A percentile compares a stretch with the other conserved stretches of the same genome.
Evolutionary conservation across 2,329 filamentous ascomycete genomes (phyloP).

Genomic region (Xylariaceae sp.): DNA sequence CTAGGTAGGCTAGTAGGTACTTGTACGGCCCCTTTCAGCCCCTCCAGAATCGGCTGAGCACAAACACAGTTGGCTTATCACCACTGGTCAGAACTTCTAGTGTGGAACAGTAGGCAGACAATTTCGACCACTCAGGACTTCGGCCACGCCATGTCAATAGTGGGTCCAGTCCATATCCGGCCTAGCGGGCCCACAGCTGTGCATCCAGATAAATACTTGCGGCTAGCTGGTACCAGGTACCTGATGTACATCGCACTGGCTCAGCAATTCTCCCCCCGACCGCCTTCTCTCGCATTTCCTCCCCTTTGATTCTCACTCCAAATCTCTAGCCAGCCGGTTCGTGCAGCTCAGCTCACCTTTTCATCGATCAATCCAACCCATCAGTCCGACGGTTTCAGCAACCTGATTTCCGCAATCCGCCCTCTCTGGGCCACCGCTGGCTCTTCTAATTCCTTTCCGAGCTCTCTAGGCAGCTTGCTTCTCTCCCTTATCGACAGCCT

Average conservation of each 20-base stretch:
- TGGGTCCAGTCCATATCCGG: slow-evolving; percentile 10
- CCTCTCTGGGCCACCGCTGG: slow-evolving; percentile 28
- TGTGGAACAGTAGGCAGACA: background rate
- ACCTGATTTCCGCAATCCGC: slow-evolving; percentile 15
- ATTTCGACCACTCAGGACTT: slow-evolving; percentile 12
- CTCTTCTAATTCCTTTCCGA: slow-evolving; percentile 20
- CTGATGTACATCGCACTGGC: background rate
- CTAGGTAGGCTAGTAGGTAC: background rate
- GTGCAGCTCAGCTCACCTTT: slow-evolving; percentile 26
- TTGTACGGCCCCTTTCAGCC: slow-evolving; percentile 14
- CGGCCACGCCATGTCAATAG: background rate
- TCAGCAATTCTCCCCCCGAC: slow-evolving; percentile 26
- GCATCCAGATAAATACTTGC: background rate
- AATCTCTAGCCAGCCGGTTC: slow-evolving; percentile 22
- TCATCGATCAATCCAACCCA: slow-evolving; percentile 18
- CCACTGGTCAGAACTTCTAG: slow-evolving; percentile 9
- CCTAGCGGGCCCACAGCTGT: background rate
- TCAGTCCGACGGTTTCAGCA: slow-evolving; percentile 15
- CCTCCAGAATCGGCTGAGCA: slow-evolving; percentile 8
- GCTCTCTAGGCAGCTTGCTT: slow-evolving; percentile 19
- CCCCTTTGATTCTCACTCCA: slow-evolving; percentile 32
- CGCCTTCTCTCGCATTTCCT: slow-evolving; percentile 31
- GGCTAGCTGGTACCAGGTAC: slow-evolving; percentile 11
- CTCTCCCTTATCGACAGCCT: slow-evolving; percentile 21
- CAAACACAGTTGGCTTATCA: slow-evolving; percentile 13